Evolutionary conservation across 2,329 filamentous ascomycete species (phyloP).

Genomic region (Salinomyces thailandicus): DNA sequence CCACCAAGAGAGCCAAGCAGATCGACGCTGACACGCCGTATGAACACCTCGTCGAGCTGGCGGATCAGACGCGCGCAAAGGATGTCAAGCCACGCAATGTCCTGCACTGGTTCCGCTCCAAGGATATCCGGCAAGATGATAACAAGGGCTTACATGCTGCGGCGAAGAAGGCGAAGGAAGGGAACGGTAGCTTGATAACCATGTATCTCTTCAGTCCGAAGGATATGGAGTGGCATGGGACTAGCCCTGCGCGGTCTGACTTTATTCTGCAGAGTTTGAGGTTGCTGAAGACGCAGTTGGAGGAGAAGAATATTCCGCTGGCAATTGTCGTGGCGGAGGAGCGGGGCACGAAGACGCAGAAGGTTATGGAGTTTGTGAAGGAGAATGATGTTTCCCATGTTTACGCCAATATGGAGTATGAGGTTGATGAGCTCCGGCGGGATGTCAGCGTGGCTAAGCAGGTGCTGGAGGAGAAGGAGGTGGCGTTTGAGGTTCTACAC

Average conservation of each 20-base stretch:
- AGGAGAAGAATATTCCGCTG: slow-evolving; percentile 40
- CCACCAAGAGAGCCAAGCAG: slow-evolving; percentile 40
- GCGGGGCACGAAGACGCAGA: slow-evolving; percentile 33
- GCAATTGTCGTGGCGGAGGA: slow-evolving; percentile 35
- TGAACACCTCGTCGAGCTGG: slow-evolving; percentile 29
- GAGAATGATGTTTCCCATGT: slow-evolving; percentile 37
- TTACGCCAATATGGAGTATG: slow-evolving; percentile 62
- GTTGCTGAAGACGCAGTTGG: slow-evolving; percentile 37
- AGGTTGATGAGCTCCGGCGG: slow-evolving; percentile 71
- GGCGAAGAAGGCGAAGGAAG: slow-evolving; percentile 35
- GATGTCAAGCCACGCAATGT: slow-evolving; percentile 32
- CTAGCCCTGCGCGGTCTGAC: slow-evolving; percentile 38
- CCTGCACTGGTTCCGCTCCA: slow-evolving; percentile 43
- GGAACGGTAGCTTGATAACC: slow-evolving; percentile 34
- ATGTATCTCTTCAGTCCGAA: slow-evolving; percentile 38
- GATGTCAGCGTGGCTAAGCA: slow-evolving; percentile 36
- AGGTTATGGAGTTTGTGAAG: slow-evolving; percentile 34
- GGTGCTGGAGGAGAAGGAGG: slow-evolving; percentile 24
- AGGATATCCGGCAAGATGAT: slow-evolving; percentile 41
- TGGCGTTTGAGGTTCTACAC: slow-evolving; percentile 36
- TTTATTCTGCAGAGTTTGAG: slow-evolving; percentile 38
- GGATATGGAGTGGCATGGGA: slow-evolving; percentile 43
- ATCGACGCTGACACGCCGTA: slow-evolving; percentile 38
- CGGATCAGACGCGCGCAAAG: slow-evolving; percentile 29
- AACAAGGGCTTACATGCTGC: slow-evolving; percentile 40